Evolutionary conservation across 306 rosid genomes (phyloP), one percentile per base, ranked within the genome.

Genomic region (Cicer pinnatifidum): DNA sequence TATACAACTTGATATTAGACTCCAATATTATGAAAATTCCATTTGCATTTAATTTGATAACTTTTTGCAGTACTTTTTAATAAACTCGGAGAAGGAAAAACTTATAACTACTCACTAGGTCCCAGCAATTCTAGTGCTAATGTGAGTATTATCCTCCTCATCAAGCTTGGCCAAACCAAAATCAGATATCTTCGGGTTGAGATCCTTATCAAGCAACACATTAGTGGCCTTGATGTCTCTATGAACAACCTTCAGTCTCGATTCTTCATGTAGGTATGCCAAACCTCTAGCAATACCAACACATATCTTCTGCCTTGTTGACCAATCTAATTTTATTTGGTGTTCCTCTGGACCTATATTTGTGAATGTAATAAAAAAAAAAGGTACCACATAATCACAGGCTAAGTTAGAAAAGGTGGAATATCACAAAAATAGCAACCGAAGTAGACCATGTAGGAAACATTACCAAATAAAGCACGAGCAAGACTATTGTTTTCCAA

Each of bases 221-320:
- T 68, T 89, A 11, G 89, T 81, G 6, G 89, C 90, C 67, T 89
- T 89, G 6, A 88, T 88, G 59, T 89, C 93, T 71, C 93, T 70
- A 2, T 86, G 93, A 37, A 89, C 91, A 19, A 89, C 78, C 67
- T 86, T 89, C 46, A 89, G 8, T 78, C 81, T 81, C 2, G 93
- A 89, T 11, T 89, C 93, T 62, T 86, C 93, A 71, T 89, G 93
- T 1, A 89, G 88, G 48, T 50, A 85, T 19, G 89, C 82, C 57
- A 89, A 81, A 7, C 90, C 92, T 62, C 58, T 87, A 0, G 85
- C 90, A 19, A 87, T 81, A 50, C 90, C 88, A 58, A 87, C 11
- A 38, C 90, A 89, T 0, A 89, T 86, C 58, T 61, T 87, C 5
- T 79, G 46, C 67, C 92, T 82, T 41, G 85, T 89, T 58, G 80